Evolutionary conservation across 208 protist genomes (phyloP), one percentile per base, ranked within the genome.

Genomic region (Tetramitus jugosus): DNA sequence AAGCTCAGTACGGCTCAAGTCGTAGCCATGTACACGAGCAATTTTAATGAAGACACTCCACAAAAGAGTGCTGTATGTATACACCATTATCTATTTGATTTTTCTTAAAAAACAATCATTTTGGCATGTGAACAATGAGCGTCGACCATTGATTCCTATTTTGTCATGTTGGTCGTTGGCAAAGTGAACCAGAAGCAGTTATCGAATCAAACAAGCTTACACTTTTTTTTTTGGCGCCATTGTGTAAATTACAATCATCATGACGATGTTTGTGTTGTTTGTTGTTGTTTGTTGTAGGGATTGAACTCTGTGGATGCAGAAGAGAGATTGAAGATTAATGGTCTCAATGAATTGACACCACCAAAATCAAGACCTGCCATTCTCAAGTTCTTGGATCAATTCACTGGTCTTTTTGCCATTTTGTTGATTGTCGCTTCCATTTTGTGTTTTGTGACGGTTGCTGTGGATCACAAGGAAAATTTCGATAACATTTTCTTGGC

Each of bases 301-400:
- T 71, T 88, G 31, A 81, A 10, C 40, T 40, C 14, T 4, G 37
- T 56, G 1, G 61, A 60, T 39, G 84, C 82, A n/a, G 37, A 60
- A 33, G 17, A 85, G 14, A 42, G 61, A 26, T 72, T 90, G 1
- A 13, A 43, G 6, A 1, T 43, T 8, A 68, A 91, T 60, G 90
- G 90, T 1, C 4, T 3, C 0, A 93, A 93, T 77, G 13, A 3
- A 0, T 67, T 93, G 3, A 90, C 85, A 39, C 89, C 90, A 53
- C 81, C 85, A n/a, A 83, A 91, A 37, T 20, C 78, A n/a, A 79
- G 53, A 13, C 82, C 88, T 26, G 61, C 80, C 53, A 85, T 80
- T 79, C 17, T 89, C 3, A 89, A 90, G 46, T 89, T 92, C 40
- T 29, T 89, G 8, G 49, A 77, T 37, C 69, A 90, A 68, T 79